A percentile compares a stretch with the other conserved stretches of the same genome.
phyloP scores from a whole-genome alignment of 1,284 basidiomycete species.

The Sporisorium graminicola region DNA sequence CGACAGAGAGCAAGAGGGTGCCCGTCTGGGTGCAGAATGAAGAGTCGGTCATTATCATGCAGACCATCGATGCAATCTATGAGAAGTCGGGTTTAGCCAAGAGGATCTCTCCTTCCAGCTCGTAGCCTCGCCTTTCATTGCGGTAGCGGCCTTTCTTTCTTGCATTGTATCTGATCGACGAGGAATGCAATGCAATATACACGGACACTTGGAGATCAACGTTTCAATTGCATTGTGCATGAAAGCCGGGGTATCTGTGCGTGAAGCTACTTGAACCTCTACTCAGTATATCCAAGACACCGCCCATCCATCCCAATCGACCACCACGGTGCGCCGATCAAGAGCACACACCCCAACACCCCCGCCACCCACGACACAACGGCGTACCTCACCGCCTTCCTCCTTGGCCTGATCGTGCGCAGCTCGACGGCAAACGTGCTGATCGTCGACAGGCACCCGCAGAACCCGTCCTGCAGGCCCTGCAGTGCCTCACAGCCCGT shows the following conservation, averaged over 20 bases:
- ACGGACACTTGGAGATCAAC: background rate
- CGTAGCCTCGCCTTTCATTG: background rate
- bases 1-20: slow-evolving; percentile 21
- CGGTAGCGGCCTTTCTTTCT: no score
- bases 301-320: slow-evolving; percentile 54
- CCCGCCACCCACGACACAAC: slow-evolving; percentile 54
- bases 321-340: slow-evolving; percentile 66
- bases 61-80: slow-evolving; percentile 56
- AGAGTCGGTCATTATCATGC: slow-evolving; percentile 57
- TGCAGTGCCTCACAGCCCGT: slow-evolving; percentile 58
- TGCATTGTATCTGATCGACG: background rate
- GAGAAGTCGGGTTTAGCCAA: slow-evolving; percentile 48
- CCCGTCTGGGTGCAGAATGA: slow-evolving; percentile 57
- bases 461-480: slow-evolving; percentile 85
- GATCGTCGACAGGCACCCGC: slow-evolving; percentile 92
- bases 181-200: background rate
- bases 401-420: slow-evolving; percentile 73
- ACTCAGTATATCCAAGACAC: slow-evolving; percentile 41
- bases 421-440: slow-evolving; percentile 92
- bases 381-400: slow-evolving; percentile 57
- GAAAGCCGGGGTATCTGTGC: background rate
- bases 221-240: background rate
- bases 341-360: slow-evolving; percentile 55
- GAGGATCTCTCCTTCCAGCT: slow-evolving; percentile 5
- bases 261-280: background rate